Evolutionary conservation across 345 rosid genomes (phyloP), one percentile per base, ranked within the genome.

Genomic region (Syzygium aromaticum): DNA sequence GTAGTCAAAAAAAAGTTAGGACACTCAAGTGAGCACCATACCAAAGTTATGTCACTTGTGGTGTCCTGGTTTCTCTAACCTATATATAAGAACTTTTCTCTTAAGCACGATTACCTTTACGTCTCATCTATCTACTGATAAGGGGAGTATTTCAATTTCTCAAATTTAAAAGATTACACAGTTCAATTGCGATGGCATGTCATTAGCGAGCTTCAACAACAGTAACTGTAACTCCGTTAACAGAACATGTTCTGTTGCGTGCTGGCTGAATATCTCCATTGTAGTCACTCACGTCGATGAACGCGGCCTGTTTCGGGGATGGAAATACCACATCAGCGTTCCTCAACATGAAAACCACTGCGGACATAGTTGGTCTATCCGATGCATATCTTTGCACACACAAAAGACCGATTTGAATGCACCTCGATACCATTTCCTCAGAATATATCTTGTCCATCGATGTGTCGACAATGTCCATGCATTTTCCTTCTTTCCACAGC

Each of bases 201-300:
- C 6, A 57, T n/a, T 57, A 57, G 63, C n/a, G n/a, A 23, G 63
- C 63, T 57, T 57, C 63, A 57, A 57, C 63, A 8, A 57, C 63
- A 23, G 63, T 23, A 23, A 8, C 11, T 3, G 63, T 57, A 10
- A 57, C 25, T 57, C n/a, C 0, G 5, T 57, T 57, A 78, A 4
- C 38, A 11, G 5, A 90, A 88, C 87, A 89, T 91, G 57, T 88
- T 92, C 63, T 86, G 86, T 82, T 88, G 88, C 88, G 88, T 91
- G 49, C 54, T 78, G 9, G 57, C 57, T 52, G 90, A 92, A 88
- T 91, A 87, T 46, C 90, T 27, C 30, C 67, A 59, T 59, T 27
- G 67, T 27, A 11, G 67, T 5, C 30, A 12, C 67, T 27, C 64
- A 27, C 30, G 49, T 49, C 23, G 33, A 43, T 77, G 87, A 89